phyloP scores from a whole-genome alignment of 2,329 filamentous ascomycete species.

The Aspergillus sp. region DNA sequence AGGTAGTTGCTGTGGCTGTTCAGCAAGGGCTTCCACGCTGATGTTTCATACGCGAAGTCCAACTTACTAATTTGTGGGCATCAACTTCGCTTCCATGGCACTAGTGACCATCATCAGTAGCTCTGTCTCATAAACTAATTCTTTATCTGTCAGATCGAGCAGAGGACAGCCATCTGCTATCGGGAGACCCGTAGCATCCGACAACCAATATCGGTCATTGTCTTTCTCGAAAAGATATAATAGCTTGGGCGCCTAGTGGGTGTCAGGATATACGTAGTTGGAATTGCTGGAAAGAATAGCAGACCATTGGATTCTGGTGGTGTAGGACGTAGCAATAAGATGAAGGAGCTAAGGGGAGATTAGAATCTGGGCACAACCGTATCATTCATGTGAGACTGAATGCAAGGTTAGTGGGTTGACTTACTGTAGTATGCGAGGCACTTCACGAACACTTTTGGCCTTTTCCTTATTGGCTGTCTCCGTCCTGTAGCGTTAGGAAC shows the following conservation, averaged over 20 bases:
- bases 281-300: background rate
- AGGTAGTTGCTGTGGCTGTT: background rate
- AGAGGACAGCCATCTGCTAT: background rate
- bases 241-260: background rate
- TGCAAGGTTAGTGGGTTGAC: no score
- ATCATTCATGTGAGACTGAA: no score
- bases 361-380: no score
- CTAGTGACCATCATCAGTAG: background rate
- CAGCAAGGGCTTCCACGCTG: background rate
- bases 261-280: background rate
- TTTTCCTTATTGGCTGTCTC: no score
- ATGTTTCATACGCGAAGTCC: background rate
- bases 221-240: background rate
- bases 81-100: background rate
- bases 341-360: no score
- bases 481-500: no score
- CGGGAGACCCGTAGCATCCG: background rate
- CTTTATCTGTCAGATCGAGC: background rate
- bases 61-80: background rate
- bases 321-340: background rate
- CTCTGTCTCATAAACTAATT: background rate
- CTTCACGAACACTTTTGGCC: no score
- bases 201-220: background rate
- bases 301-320: background rate
- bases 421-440: no score